Conservation (phyloP, 2,329 filamentous ascomycete genomes). For the Cladophialophora carrionii region DNA sequence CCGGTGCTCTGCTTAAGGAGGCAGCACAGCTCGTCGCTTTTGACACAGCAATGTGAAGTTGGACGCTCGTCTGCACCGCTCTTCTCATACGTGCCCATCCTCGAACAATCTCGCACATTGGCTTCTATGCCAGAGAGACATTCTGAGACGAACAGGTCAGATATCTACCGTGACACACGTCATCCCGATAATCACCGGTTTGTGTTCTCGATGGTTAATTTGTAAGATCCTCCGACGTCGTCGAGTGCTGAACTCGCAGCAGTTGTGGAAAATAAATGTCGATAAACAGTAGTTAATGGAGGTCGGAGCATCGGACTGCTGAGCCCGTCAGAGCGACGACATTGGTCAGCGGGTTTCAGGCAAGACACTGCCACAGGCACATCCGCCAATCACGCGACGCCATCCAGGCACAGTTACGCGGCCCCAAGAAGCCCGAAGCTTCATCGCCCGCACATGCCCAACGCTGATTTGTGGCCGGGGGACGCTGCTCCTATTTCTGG, state of each 20-base stretch:
- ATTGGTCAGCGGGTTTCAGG: constrained; percentile 4
- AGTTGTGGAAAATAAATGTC: not conserved
- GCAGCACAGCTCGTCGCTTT: not conserved
- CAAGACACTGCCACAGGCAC: constrained; percentile 3
- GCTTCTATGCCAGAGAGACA: not conserved
- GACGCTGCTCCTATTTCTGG: constrained; percentile 9
- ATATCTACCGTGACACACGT: not conserved
- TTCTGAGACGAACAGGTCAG: not conserved
- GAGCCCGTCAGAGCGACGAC: constrained; percentile 3
- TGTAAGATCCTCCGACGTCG: not conserved
- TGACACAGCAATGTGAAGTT: not conserved
- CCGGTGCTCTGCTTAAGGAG: not conserved
- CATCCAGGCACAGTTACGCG: not conserved
- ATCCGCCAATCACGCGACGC: not conserved
- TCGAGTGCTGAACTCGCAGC: not conserved
- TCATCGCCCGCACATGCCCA: constrained; percentile 4
- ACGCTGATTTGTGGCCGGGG: constrained; percentile 1
- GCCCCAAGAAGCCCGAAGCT: constrained; percentile 3
- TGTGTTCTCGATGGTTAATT: not conserved
- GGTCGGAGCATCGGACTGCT: constrained; percentile 7
- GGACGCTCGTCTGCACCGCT: not conserved
- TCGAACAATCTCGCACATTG: not conserved
- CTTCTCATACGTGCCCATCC: not conserved
- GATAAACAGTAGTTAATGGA: not conserved
- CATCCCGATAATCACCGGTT: not conserved